These are phyloP conservation scores for Intubia oerlemansii DNA, from an alignment of 2,329 filamentous ascomycete species.

Conservation along the genomic window DNA sequence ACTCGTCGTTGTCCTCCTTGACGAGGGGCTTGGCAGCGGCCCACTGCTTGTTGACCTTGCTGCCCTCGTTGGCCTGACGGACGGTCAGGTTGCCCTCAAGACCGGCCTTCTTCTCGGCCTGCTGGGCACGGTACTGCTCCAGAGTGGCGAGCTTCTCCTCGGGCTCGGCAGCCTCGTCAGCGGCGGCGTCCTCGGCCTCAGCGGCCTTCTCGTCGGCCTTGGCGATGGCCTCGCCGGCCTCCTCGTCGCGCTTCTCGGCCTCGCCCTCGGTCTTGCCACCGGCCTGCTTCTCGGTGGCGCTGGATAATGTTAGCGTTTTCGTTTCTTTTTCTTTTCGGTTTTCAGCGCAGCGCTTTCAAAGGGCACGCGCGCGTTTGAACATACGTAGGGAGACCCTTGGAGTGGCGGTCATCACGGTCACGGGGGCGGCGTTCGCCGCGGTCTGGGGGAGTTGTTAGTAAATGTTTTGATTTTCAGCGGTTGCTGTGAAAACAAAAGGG, in stretches of 20 bases:
- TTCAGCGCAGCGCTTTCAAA: no score
- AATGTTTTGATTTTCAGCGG: no score
- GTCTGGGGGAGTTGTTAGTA: conserved; percentile 14
- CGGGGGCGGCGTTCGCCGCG: conserved; percentile 31
- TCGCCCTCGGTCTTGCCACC: conserved; percentile 69
- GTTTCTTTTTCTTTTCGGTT: no score
- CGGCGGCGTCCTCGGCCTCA: conserved; percentile 18
- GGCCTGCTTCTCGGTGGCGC: conserved; percentile 70
- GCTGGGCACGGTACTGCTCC: conserved; percentile 61
- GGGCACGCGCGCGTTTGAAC: conserved; percentile 7
- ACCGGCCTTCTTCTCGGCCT: conserved; percentile 51
- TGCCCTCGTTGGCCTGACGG: conserved; percentile 84
- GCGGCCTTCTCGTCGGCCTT: conserved; percentile 62
- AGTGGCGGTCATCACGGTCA: conserved; percentile 34
- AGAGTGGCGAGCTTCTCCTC: conserved; percentile 86
- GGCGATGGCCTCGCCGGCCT: conserved; percentile 76
- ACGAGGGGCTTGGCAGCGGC: conserved; percentile 53
- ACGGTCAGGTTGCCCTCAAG: conserved; percentile 44
- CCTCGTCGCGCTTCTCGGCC: conserved; percentile 77
- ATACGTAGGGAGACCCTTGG: conserved; percentile 26
- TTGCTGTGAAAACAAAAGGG: no score
- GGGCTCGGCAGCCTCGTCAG: conserved; percentile 27
- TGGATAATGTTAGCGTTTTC: no score
- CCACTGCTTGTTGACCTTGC: conserved; percentile 82
- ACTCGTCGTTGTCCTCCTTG: conserved; percentile 51